A percentile compares a stretch with the other conserved stretches of the same genome.
Evolutionary conservation across 257 asterid genomes (phyloP).

Genomic region (Nicotiana undulata): DNA sequence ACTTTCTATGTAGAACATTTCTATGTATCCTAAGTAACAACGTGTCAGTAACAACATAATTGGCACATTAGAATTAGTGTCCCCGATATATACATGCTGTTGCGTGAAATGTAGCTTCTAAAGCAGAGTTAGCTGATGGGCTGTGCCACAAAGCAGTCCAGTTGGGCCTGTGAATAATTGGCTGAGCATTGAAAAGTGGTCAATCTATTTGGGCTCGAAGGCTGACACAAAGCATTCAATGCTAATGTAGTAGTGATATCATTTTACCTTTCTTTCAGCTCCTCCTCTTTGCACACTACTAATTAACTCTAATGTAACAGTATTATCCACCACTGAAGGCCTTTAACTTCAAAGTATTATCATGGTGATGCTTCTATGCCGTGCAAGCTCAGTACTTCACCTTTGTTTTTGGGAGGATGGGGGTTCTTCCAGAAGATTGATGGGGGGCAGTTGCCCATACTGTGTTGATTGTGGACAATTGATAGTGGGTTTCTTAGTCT

Average conservation of each 20-base stretch:
- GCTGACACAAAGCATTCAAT: background rate
- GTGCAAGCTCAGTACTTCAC: background rate
- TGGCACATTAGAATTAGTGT: background rate
- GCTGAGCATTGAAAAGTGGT: background rate
- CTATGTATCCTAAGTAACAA: background rate
- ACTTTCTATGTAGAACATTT: background rate
- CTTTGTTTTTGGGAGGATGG: background rate
- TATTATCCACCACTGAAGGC: background rate
- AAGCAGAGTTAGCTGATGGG: background rate
- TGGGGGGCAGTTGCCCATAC: background rate
- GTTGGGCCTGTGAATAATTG: background rate
- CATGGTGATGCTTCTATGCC: background rate
- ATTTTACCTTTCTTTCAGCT: background rate
- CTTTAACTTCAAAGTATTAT: background rate
- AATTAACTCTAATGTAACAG: too few relatives aligned
- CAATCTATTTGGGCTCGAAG: background rate
- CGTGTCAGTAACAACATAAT: background rate
- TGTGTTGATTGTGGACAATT: background rate
- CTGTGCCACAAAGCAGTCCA: background rate
- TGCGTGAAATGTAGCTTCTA: background rate
- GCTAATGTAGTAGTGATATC: background rate
- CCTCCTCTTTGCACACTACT: background rate
- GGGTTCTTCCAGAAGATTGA: background rate
- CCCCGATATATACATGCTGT: background rate
- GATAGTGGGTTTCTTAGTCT: background rate